Conservation (phyloP, 2,329 filamentous ascomycete genomes). For the Podosphaera fusca region DNA sequence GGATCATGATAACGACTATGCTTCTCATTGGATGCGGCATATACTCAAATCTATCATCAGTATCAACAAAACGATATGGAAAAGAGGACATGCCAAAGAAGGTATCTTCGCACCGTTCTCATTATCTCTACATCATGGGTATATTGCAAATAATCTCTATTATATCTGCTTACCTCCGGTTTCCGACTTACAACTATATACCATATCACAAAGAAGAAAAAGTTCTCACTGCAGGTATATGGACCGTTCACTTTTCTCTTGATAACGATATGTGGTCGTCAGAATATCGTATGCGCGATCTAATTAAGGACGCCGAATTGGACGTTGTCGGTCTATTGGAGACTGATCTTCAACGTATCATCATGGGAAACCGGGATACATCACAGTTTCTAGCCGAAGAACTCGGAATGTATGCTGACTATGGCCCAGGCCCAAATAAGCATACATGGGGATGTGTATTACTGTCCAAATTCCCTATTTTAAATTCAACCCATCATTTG, state of each 20-base stretch:
- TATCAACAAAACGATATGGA: conserved; percentile 17
- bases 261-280: conserved; percentile 99
- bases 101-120: conserved; percentile 28
- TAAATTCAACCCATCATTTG: conserved; percentile 91
- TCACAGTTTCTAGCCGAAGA: conserved; percentile 92
- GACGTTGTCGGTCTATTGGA: conserved; percentile 91
- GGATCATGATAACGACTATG: conserved; percentile 81
- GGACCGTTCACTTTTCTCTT: conserved; percentile 94
- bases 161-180: conserved; percentile 64
- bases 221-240: conserved; percentile 80
- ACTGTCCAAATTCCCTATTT: conserved; percentile 88
- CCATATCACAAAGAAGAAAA: conserved; percentile 78
- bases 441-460: conserved; percentile 92
- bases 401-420: conserved; percentile 96
- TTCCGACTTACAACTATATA: conserved; percentile 77
- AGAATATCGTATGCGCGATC: conserved; percentile 75
- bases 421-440: conserved; percentile 91
- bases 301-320: conserved; percentile 85
- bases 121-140: conserved; percentile 50
- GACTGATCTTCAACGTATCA: conserved; percentile 84
- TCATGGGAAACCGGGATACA: conserved; percentile 96
- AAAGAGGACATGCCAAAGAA: conserved; percentile 20
- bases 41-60: conserved; percentile 37
- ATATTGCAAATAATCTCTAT: conserved; percentile 60
- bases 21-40: conserved; percentile 63